phyloP scores from a whole-genome alignment of 345 rosid genomes.

The Nephelium lappaceum region DNA sequence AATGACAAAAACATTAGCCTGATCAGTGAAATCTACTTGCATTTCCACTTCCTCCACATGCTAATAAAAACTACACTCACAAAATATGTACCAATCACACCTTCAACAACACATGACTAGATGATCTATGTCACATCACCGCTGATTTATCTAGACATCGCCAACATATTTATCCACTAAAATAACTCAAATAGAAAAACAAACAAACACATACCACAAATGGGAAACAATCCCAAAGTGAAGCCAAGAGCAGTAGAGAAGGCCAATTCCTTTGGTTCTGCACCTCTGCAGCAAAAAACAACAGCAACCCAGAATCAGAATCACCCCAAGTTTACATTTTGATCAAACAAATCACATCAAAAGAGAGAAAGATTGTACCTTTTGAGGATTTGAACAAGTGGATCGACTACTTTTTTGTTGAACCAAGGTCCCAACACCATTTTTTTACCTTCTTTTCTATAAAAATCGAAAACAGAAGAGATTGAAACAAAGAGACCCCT shows the following conservation, averaged over 20 bases:
- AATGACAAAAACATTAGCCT: constrained; percentile 12
- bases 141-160: neutral
- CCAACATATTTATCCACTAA: neutral
- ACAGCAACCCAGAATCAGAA: constrained; percentile 4
- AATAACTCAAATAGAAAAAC: neutral
- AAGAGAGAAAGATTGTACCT: constrained; percentile 41
- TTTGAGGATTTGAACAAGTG: constrained; percentile 72
- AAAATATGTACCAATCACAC: neutral
- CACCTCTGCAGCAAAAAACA: constrained; percentile 49
- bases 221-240: constrained; percentile 86
- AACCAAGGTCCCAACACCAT: constrained; percentile 51
- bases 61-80: neutral
- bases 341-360: neutral
- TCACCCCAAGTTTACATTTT: neutral
- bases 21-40: neutral
- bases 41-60: neutral
- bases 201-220: constrained; percentile 62
- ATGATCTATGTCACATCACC: neutral
- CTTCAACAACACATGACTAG: neutral
- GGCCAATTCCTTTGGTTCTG: constrained; percentile 89
- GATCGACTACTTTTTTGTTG: constrained; percentile 58
- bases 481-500: neutral
- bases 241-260: constrained; percentile 90
- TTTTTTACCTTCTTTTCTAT: constrained; percentile 9
- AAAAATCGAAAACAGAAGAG: neutral